phyloP scores from a whole-genome alignment of 257 asterid species.

The Petunia secreta region DNA sequence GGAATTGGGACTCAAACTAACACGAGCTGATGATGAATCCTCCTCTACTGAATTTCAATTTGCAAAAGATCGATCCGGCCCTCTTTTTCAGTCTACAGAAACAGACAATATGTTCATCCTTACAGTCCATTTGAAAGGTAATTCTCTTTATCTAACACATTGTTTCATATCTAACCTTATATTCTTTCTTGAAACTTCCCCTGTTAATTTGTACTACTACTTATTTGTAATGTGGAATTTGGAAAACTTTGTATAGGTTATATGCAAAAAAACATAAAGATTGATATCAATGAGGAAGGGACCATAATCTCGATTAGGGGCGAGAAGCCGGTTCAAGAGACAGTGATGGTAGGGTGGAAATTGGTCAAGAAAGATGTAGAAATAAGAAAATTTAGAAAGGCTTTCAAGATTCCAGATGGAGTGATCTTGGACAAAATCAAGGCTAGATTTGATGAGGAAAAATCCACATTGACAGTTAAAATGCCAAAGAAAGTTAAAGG shows the following conservation, averaged over 20 bases:
- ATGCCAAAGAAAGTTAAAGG: constrained; percentile 80
- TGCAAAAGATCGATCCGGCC: constrained; percentile 54
- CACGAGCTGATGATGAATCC: constrained; percentile 54
- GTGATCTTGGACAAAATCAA: constrained; percentile 69
- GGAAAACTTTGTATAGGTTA: constrained; percentile 49
- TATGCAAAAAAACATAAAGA: constrained; percentile 53
- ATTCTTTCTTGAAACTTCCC: background rate
- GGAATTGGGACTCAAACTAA: constrained; percentile 64
- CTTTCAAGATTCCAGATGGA: constrained; percentile 73
- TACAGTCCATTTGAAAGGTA: constrained; percentile 80
- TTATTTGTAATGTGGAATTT: background rate
- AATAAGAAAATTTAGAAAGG: constrained; percentile 61
- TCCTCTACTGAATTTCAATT: constrained; percentile 48
- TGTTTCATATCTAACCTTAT: no score
- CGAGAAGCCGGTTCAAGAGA: constrained; percentile 62
- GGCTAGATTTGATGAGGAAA: constrained; percentile 62
- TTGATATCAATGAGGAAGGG: constrained; percentile 81
- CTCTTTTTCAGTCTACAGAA: constrained; percentile 65
- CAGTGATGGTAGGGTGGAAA: constrained; percentile 60
- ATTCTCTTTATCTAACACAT: background rate
- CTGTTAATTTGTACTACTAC: background rate
- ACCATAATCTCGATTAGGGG: constrained; percentile 56
- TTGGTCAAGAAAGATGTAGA: constrained; percentile 56
- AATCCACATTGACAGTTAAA: constrained; percentile 54
- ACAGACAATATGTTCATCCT: constrained; percentile 68